Evolutionary conservation across 2,329 filamentous ascomycete genomes (phyloP), one percentile per base, ranked within the genome.

Genomic region (Botrytis medusae): DNA sequence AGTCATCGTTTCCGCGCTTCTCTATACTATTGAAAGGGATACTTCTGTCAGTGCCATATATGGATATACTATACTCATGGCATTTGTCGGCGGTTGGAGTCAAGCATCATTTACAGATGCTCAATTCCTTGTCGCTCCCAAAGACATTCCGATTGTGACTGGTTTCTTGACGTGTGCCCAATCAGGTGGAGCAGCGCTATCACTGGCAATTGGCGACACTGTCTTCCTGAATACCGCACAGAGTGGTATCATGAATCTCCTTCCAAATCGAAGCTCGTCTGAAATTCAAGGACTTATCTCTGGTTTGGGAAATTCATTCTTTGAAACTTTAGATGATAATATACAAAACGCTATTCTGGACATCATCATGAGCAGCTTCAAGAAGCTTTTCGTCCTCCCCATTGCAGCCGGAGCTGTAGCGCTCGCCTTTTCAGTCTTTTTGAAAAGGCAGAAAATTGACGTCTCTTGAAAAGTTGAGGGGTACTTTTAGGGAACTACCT

Each of bases 291-390:
- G 37, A 7, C 78, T 79, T 8, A 75, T 81, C 48, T 65, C 71
- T 16, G 73, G 75, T 4, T 32, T 69, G 12, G 29, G 68, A 51
- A 75, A 68, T 57, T 25, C 46, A 6, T 37, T 76, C 5, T 73
- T 77, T 29, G 51, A 69, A 22, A 46, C 61, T 22, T 16, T 71
- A 20, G 61, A 48, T 46, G 32, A 22, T 5, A 64, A 74, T 14
- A 74, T 75, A 6, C 75, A 72, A 69, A 67, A 37, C 4, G 65
- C 73, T 37, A 79, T 78, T 9, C 69, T 78, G 59, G 75, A 76
- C 18, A 79, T 78, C 25, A 79, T 81, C 63, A 76, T 78, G 8
- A 59, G 76, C 6, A 77, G 79, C 12, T 79, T 81, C 73, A 74
- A 74, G 8, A 76, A 76, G 42, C 76, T 76, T 14, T 81, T 78